Evolutionary conservation across 495 filamentous ascomycete genomes (phyloP).

Genomic region (Aspergillus homomorphus): DNA sequence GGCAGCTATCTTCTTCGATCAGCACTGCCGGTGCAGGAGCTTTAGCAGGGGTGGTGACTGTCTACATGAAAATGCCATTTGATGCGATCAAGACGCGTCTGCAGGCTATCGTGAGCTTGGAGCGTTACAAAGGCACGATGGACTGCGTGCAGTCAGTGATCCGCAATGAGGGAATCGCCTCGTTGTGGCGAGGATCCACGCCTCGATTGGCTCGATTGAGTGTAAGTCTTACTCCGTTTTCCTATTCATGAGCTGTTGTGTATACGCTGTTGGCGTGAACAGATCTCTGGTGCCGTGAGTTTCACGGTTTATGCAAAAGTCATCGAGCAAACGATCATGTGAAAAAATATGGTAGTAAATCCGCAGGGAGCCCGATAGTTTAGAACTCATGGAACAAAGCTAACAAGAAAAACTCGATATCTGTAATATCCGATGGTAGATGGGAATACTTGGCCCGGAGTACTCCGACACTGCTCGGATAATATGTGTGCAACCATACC

Average conservation of each 20-base stretch:
- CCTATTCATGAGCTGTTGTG: not conserved
- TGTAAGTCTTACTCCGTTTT: slow-evolving; percentile 9
- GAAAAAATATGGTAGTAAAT: not conserved
- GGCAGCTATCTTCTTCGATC: slow-evolving; percentile 21
- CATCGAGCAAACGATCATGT: not conserved
- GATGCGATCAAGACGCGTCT: slow-evolving; percentile 63
- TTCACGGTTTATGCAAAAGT: slow-evolving; percentile 13
- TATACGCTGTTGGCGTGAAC: not conserved
- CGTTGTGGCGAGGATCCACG: slow-evolving; percentile 22
- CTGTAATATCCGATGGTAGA: too few species aligned
- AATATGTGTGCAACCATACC: too few species aligned
- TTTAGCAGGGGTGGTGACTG: slow-evolving; percentile 28
- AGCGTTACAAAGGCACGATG: slow-evolving; percentile 14
- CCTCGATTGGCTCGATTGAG: slow-evolving; percentile 19
- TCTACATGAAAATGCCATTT: slow-evolving; percentile 58
- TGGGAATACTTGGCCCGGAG: too few species aligned
- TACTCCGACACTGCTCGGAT: too few species aligned
- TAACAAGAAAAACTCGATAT: too few species aligned
- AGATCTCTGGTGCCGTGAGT: slow-evolving; percentile 13
- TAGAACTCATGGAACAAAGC: too few species aligned
- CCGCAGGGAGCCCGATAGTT: not conserved
- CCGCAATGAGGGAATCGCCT: slow-evolving; percentile 14
- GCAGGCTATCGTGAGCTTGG: slow-evolving; percentile 45
- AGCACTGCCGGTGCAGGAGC: slow-evolving; percentile 23
- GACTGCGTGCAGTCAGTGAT: slow-evolving; percentile 20